Percentiles rank a stretch among this genome's conserved stretches.
These are phyloP conservation scores for Gleditsia sinensis DNA, from an alignment of 306 rosid genomes.

Conservation along the genomic window DNA sequence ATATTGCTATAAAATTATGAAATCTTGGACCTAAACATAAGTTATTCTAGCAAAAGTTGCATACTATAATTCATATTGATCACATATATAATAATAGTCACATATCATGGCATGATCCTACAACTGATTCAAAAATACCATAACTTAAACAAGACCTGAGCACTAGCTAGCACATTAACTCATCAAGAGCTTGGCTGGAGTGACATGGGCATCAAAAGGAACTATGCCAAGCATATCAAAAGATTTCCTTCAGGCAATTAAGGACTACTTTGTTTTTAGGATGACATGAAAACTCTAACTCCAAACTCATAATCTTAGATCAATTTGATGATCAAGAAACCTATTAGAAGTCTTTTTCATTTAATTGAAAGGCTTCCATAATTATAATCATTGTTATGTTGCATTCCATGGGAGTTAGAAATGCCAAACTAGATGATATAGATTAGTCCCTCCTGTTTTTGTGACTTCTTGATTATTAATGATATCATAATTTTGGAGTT, in stretches of 20 bases:
- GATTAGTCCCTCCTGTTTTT: neutral
- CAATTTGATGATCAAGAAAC: neutral
- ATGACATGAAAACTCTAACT: neutral
- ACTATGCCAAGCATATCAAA: neutral
- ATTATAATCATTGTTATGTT: neutral
- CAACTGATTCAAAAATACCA: neutral
- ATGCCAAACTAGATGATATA: neutral
- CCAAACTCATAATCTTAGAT: neutral
- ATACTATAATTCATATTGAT: neutral
- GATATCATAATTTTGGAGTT: too few species aligned
- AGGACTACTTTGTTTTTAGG: neutral
- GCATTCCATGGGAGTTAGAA: neutral
- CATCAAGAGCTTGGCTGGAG: neutral
- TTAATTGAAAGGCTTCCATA: neutral
- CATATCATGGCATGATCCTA: neutral
- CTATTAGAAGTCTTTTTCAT: neutral
- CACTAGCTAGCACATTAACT: neutral
- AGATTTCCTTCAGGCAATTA: neutral
- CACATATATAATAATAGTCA: neutral
- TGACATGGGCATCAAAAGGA: neutral
- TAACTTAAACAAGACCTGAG: neutral
- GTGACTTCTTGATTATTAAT: too few species aligned
- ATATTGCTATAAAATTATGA: conserved; percentile 1
- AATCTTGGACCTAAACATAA: neutral
- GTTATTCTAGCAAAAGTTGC: neutral